Evolutionary conservation across 2,329 filamentous ascomycete species (phyloP), one percentile per base, ranked within the genome.

Genomic region (Sporothrix globosa): DNA sequence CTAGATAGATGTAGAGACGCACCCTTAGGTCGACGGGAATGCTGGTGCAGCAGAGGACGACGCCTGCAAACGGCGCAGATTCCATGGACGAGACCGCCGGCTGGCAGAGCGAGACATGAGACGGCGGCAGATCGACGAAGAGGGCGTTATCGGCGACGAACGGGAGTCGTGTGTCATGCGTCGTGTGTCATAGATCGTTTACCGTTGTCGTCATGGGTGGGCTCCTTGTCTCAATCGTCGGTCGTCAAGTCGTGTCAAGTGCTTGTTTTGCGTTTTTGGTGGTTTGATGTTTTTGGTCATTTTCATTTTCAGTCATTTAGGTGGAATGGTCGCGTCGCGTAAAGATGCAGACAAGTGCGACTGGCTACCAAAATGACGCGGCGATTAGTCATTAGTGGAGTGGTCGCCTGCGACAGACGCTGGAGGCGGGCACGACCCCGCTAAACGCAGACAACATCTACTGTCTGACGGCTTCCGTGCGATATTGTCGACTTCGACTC

Each of bases 41-140:
- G 75, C 91, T 93, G 67, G 93, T 97, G 81, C 92, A 97, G 84
- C 93, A 97, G 75, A 97, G 85, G 72, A 96, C 87, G 68, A 92
- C 86, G 75, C 91, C 91, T 73, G 83, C 83, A 75, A 94, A 86
- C 17, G 71, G 72, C 72, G 69, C 69, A 30, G 75, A 73, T 60
- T 76, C 74, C 76, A 77, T 77, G 68, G 68, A 53, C 68, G 46
- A 39, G 68, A 68, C 54, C 63, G 69, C 60, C 27, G 44, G 41
- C 13, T 13, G 17, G 39, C 58, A 56, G 39, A 39, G 48, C 44
- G 39, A 65, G 70, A 69, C 73, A 73, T 73, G 73, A 71, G 54
- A 50, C 48, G 48, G 34, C 50, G 63, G 27, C 39, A 41, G 46
- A 11, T 6, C 27, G 44, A n/a, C 11, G 24, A 24, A 34, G 44